phyloP scores from a whole-genome alignment of 345 rosid species.

The Brassica juncea region DNA sequence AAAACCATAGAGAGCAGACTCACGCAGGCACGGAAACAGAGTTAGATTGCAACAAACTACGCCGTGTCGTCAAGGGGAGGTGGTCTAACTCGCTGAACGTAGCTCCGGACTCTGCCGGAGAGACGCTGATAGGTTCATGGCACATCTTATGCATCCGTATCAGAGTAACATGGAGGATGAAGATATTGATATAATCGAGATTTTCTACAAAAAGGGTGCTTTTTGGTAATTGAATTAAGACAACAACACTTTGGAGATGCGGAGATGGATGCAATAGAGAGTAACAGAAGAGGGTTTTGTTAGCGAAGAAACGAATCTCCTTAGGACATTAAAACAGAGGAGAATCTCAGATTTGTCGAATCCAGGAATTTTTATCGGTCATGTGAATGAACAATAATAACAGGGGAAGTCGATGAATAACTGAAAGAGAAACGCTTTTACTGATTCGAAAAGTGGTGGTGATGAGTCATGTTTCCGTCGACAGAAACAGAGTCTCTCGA shows the following conservation, averaged over 20 bases:
- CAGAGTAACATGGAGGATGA: neutral
- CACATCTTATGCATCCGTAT: constrained; percentile 31
- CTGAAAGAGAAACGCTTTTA: constrained; percentile 24
- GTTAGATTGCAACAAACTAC: constrained; percentile 22
- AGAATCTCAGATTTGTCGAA: constrained; percentile 15
- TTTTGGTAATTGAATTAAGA: neutral
- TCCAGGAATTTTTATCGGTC: neutral
- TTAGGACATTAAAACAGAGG: constrained; percentile 14
- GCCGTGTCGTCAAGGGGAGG: constrained; percentile 30
- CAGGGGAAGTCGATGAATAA: constrained; percentile 11
- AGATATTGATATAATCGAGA: neutral
- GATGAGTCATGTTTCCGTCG: neutral
- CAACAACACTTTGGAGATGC: neutral
- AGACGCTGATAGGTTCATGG: constrained; percentile 19
- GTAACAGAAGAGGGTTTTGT: neutral
- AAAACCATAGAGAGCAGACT: constrained; percentile 15
- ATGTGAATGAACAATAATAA: neutral
- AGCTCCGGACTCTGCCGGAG: neutral
- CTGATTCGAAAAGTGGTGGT: neutral
- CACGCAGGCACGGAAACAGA: constrained; percentile 24
- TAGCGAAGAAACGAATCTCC: constrained; percentile 22
- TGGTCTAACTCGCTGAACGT: constrained; percentile 28
- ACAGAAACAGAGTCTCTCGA: neutral
- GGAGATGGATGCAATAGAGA: neutral
- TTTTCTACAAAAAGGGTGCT: neutral